phyloP scores from a whole-genome alignment of 2,329 filamentous ascomycete species.

The Diaporthe amygdali region DNA sequence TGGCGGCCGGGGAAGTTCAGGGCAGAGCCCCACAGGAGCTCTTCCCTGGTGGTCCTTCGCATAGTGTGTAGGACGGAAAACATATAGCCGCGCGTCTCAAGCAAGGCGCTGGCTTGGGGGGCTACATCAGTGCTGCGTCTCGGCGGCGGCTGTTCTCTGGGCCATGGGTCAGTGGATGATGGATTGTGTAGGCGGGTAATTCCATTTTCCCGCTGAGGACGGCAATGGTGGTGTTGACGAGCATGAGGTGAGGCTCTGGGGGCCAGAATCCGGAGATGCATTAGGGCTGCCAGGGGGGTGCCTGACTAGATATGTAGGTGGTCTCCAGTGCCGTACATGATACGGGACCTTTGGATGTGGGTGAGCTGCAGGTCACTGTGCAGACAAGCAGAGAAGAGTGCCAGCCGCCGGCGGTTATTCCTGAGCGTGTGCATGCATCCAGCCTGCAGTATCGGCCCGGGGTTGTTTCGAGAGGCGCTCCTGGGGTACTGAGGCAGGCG shows the following conservation, averaged over 20 bases:
- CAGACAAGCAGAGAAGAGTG: not conserved
- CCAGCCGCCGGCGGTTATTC: not conserved
- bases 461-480: not conserved
- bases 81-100: conserved; percentile 7
- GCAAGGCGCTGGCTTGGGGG: not conserved
- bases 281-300: conserved; percentile 11
- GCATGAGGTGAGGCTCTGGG: conserved; percentile 12
- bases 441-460: not conserved
- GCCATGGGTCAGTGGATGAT: not conserved
- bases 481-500: not conserved
- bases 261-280: conserved; percentile 2
- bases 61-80: not conserved
- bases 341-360: not conserved
- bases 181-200: not conserved
- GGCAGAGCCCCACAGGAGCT: conserved; percentile 11
- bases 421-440: not conserved
- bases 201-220: not conserved
- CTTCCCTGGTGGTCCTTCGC: not conserved
- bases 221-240: not conserved
- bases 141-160: not conserved
- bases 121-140: not conserved
- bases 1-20: conserved; percentile 5
- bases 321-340: not conserved
- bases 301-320: not conserved
- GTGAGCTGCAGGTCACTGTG: conserved; percentile 15